These are phyloP conservation scores for Peniophora sp. DNA, from an alignment of 1,284 basidiomycete genomes.

Conservation along the genomic window DNA sequence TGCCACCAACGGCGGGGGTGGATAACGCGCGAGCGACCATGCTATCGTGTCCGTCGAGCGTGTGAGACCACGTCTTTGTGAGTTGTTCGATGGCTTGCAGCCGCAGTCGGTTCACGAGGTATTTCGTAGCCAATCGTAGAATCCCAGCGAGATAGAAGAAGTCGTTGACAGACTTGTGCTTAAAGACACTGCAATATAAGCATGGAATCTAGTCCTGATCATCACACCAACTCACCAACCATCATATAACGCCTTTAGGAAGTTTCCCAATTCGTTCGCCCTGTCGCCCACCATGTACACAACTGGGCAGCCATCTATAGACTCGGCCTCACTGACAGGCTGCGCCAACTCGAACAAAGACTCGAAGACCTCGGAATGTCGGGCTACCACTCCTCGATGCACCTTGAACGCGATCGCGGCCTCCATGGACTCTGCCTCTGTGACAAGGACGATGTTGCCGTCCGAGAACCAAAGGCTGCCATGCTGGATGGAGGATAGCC, in stretches of 20 bases:
- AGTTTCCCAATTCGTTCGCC: slow-evolving; percentile 41
- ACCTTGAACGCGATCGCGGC: slow-evolving; percentile 41
- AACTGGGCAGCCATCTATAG: slow-evolving; percentile 38
- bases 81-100: slow-evolving; percentile 40
- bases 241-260: slow-evolving; percentile 51
- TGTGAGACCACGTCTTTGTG: slow-evolving; percentile 43
- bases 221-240: slow-evolving; percentile 36
- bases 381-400: slow-evolving; percentile 47
- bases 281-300: slow-evolving; percentile 43
- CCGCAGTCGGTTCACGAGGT: slow-evolving; percentile 43
- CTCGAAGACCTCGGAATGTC: slow-evolving; percentile 53
- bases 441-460: slow-evolving; percentile 46
- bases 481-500: slow-evolving; percentile 4
- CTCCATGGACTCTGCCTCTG: slow-evolving; percentile 26
- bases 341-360: slow-evolving; percentile 50
- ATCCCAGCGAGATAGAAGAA: slow-evolving; percentile 49
- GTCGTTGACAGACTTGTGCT: slow-evolving; percentile 34
- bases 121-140: slow-evolving; percentile 50
- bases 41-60: slow-evolving; percentile 45
- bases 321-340: slow-evolving; percentile 25
- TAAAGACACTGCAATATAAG: slow-evolving; percentile 22
- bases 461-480: slow-evolving; percentile 53
- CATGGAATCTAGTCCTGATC: neutral
- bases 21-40: slow-evolving; percentile 45
- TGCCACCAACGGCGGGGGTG: slow-evolving; percentile 31